These are phyloP conservation scores for Pseudocercospora ulei DNA, from an alignment of 2,329 filamentous ascomycete genomes.

Conservation along the genomic window DNA sequence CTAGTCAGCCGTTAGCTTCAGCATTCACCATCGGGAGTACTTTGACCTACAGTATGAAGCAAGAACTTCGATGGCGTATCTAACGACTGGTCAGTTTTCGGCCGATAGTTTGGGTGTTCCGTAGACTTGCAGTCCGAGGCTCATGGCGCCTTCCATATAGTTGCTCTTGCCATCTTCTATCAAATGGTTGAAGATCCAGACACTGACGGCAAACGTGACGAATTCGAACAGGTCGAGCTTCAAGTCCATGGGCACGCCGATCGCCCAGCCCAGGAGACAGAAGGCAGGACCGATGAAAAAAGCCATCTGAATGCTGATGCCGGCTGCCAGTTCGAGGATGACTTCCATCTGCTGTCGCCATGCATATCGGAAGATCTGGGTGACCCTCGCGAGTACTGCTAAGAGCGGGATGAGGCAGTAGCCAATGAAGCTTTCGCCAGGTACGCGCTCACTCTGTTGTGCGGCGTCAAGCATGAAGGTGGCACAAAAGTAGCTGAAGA, in stretches of 20 bases:
- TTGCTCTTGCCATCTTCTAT: conserved; percentile 9
- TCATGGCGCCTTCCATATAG: conserved; percentile 9
- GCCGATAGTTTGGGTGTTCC: background rate
- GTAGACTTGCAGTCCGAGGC: conserved; percentile 6
- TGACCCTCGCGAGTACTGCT: background rate
- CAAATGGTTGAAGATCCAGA: conserved; percentile 8
- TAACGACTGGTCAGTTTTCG: background rate
- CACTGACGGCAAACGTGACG: conserved; percentile 6
- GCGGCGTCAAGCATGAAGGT: conserved; percentile 3
- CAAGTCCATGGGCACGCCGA: conserved; percentile 5
- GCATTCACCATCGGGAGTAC: too few species aligned
- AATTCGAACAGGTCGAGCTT: conserved; percentile 7
- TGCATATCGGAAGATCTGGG: conserved; percentile 4
- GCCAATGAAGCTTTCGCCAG: conserved; percentile 5
- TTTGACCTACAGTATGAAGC: too few species aligned
- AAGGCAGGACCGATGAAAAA: conserved; percentile 5
- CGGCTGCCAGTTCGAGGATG: conserved; percentile 6
- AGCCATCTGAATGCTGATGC: conserved; percentile 6
- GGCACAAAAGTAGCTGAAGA: background rate
- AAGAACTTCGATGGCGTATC: conserved; percentile 5
- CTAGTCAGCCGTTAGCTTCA: too few species aligned
- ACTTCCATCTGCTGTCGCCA: conserved; percentile 9
- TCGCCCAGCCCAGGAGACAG: conserved; percentile 5
- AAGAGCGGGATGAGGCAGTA: conserved; percentile 7
- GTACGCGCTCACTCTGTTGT: background rate